Base-by-base conservation (phyloP, 108 stramenopile genomes). In the Skeletonema grethae region DNA sequence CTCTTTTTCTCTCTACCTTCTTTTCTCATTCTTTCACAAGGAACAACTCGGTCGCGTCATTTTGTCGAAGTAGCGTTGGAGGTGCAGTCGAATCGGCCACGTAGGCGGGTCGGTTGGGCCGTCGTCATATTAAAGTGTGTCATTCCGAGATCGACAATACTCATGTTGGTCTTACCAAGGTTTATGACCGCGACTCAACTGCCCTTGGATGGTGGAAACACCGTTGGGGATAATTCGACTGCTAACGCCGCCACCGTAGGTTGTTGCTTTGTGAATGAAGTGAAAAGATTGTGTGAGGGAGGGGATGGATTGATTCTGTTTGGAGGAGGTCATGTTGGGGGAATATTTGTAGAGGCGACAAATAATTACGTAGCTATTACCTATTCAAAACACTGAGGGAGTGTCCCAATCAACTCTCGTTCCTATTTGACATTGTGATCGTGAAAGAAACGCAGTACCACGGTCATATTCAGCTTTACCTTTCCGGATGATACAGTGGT, bases 51-150 rank as follows among this genome's bases (percentile, higher is more conserved):
- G 91, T 92, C 87, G 88, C 87, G 86, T 84, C 82, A 59, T 48
- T 67, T 57, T 16, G 24, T 62, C 39, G 31, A 86, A 90, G 80
- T 88, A 93, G 92, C 92, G 92, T 93, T 93, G 89, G 92, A 93
- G 76, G 89, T 90, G 89, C 74, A 72, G 70, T 38, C 62, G 76
- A 84, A 86, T 89, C 87, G 87, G 89, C 86, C 85, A 77, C 85
- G 92, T 88, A 90, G 57, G 89, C 43, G 74, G 80, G 86, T 87
- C 88, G 87, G 88, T 86, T 69, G 71, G 90, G 76, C 87, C 88
- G 91, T 90, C 92, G 92, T 80, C 50, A 59, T 71, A 78, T 78
- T 78, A 67, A 67, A 73, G 69, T 75, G 69, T 80, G 69, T 63
- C 70, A 78, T 57, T 66, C 77, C 70, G 56, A 58, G 56, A 28